These are phyloP conservation scores for Colletotrichum cordylinicola DNA, from an alignment of 2,329 filamentous ascomycete genomes.

Conservation along the genomic window DNA sequence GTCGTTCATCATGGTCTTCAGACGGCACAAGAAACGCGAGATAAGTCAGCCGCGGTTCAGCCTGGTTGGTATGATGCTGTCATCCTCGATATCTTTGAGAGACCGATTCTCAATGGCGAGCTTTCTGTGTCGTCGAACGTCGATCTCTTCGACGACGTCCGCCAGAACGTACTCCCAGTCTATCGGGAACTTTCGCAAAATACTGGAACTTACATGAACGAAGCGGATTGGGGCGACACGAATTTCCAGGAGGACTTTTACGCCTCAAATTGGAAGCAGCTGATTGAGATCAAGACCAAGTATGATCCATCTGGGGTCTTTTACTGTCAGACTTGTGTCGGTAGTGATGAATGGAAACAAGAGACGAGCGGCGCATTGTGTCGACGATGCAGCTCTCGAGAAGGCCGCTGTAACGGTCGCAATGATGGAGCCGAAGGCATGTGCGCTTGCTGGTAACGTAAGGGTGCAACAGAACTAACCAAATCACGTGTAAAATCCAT, in stretches of 20 bases:
- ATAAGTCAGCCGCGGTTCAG: not conserved
- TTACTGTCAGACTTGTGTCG: slow-evolving; percentile 48
- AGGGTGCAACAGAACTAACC: not conserved
- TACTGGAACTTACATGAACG: slow-evolving; percentile 53
- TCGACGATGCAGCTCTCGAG: not conserved
- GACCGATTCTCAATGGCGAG: slow-evolving; percentile 23
- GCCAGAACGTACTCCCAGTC: not conserved
- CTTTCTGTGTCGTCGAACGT: not conserved
- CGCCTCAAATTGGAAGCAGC: slow-evolving; percentile 41
- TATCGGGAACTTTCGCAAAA: not conserved
- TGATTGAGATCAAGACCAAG: slow-evolving; percentile 52
- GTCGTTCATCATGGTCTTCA: slow-evolving; percentile 8
- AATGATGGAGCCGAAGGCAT: not conserved
- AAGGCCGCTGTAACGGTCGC: not conserved
- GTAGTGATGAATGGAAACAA: slow-evolving; percentile 51
- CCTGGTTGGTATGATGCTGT: not conserved
- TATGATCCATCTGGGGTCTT: slow-evolving; percentile 54
- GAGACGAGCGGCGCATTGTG: not conserved
- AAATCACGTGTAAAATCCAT: not conserved
- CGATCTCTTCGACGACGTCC: not conserved
- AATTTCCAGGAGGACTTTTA: slow-evolving; percentile 35
- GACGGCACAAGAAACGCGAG: not conserved
- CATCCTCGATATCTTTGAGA: slow-evolving; percentile 51
- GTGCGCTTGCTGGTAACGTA: not conserved
- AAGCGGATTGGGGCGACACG: slow-evolving; percentile 41